phyloP scores from a whole-genome alignment of 192 early-diverging fungal species.

The Coemansia sp. region DNA sequence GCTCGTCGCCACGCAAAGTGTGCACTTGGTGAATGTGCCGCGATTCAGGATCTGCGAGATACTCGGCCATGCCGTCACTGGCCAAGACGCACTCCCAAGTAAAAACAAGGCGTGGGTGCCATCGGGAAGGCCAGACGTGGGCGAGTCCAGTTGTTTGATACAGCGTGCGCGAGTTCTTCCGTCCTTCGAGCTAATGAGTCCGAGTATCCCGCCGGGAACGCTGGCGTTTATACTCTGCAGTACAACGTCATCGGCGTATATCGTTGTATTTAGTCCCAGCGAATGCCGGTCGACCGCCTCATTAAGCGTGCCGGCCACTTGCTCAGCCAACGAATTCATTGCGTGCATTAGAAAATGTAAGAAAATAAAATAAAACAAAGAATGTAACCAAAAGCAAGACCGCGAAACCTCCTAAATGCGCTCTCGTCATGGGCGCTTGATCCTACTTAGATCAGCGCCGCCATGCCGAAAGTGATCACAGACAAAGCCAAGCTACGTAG shows the following conservation, averaged over 20 bases:
- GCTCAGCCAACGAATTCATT: conserved; percentile 10
- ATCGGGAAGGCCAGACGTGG: conserved; percentile 13
- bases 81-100: conserved; percentile 34
- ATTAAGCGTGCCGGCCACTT: conserved; percentile 4
- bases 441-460: neutral
- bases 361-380: neutral
- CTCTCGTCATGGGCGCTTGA: neutral
- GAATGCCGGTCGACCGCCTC: conserved; percentile 20
- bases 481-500: neutral
- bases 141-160: conserved; percentile 12
- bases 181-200: conserved; percentile 12
- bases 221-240: conserved; percentile 31
- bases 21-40: conserved; percentile 11
- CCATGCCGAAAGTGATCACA: neutral
- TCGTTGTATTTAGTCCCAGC: conserved; percentile 38
- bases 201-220: conserved; percentile 15
- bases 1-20: conserved; percentile 31
- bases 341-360: neutral
- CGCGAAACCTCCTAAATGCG: neutral
- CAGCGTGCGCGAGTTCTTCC: conserved; percentile 14
- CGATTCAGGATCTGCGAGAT: conserved; percentile 9
- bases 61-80: conserved; percentile 15
- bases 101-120: conserved; percentile 40
- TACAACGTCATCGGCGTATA: conserved; percentile 37
- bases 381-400: neutral